phyloP scores from a whole-genome alignment of 164 flowering plant genomes.

The Magnolia kwangsiensis region DNA sequence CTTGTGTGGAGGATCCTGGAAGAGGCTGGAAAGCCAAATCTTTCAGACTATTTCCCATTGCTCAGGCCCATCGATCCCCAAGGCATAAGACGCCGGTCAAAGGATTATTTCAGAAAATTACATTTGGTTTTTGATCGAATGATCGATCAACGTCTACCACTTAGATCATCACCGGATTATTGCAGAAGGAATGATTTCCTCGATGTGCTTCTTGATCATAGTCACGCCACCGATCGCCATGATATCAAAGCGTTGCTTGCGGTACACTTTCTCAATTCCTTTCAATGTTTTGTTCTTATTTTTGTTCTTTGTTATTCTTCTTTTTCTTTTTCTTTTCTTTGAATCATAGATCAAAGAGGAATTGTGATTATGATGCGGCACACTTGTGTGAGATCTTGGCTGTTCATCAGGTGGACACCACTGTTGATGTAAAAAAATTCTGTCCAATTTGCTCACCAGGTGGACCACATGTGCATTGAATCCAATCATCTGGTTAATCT shows the following conservation, averaged over 20 bases:
- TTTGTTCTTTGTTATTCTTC: too few species aligned
- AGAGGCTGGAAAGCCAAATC: constrained; percentile 2
- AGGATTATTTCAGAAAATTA: neutral
- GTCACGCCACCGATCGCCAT: neutral
- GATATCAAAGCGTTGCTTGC: neutral
- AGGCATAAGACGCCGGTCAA: neutral
- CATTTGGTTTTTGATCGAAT: neutral
- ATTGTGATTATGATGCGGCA: too few species aligned
- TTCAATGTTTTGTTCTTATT: too few species aligned
- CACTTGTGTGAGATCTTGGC: too few species aligned
- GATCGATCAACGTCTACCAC: neutral
- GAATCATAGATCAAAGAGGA: too few species aligned
- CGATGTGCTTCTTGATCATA: constrained; percentile 7
- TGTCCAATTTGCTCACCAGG: too few species aligned
- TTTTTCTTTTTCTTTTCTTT: too few species aligned
- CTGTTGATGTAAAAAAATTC: too few species aligned
- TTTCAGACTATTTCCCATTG: constrained; percentile 4
- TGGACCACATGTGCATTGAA: too few species aligned
- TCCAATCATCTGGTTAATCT: too few species aligned
- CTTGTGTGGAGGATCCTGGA: constrained; percentile 5
- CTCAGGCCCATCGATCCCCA: constrained; percentile 4
- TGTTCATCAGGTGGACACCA: too few species aligned
- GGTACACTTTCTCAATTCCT: neutral
- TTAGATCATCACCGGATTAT: neutral
- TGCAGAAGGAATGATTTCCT: constrained; percentile 4